phyloP scores from a whole-genome alignment of 495 filamentous ascomycete genomes.

The Xylaria nigripes region DNA sequence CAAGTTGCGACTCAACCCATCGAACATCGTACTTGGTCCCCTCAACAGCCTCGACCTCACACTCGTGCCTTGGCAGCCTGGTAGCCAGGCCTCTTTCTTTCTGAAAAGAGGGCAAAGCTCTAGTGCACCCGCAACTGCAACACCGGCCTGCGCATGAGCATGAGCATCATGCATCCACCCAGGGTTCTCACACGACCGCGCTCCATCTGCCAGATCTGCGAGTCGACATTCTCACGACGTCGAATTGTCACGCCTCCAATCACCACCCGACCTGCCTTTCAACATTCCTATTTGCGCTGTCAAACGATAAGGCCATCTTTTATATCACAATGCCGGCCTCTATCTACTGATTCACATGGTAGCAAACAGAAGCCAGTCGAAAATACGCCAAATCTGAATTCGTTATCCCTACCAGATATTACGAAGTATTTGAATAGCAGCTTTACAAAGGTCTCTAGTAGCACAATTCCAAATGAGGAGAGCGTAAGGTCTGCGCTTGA shows the following conservation, averaged over 20 bases:
- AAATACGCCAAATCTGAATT: background rate
- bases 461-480: constrained; percentile 15
- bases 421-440: constrained; percentile 13
- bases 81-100: too few species aligned
- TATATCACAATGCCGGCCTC: background rate
- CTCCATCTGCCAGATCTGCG: constrained; percentile 23
- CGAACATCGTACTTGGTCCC: too few species aligned
- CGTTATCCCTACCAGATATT: constrained; percentile 14
- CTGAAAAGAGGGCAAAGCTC: too few species aligned
- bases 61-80: too few species aligned
- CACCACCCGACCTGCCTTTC: constrained; percentile 6
- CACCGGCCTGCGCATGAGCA: background rate
- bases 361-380: background rate
- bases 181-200: constrained; percentile 10
- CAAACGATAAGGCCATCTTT: background rate
- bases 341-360: constrained; percentile 10
- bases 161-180: constrained; percentile 14
- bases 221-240: constrained; percentile 16
- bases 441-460: constrained; percentile 10
- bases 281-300: background rate
- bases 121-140: too few species aligned
- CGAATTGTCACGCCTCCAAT: constrained; percentile 9
- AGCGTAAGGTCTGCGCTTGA: constrained; percentile 16
- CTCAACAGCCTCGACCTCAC: too few species aligned
- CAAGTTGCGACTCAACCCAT: too few species aligned